These are phyloP conservation scores for Cryptosporidium muris DNA, from an alignment of 169 alveolate genomes.

Conservation along the genomic window DNA sequence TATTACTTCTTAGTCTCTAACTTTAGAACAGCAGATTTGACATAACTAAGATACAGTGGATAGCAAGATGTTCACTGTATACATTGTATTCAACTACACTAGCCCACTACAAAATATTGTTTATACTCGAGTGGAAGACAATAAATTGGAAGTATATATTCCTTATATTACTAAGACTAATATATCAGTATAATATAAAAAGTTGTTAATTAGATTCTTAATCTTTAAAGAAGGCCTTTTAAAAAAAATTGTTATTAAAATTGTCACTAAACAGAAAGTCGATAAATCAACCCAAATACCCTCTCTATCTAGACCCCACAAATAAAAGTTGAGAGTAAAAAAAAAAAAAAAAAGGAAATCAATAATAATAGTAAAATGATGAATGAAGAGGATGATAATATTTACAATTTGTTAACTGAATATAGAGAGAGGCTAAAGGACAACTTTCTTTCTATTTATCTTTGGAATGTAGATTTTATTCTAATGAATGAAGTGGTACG, in stretches of 20 bases:
- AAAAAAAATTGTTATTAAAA: background rate
- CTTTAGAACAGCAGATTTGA: too few species aligned
- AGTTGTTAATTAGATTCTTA: background rate
- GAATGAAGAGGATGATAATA: constrained; percentile 8
- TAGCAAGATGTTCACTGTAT: too few species aligned
- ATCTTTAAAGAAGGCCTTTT: background rate
- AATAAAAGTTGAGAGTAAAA: background rate
- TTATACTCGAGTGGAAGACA: too few species aligned
- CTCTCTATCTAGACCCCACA: constrained; percentile 63
- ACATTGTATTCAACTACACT: too few species aligned
- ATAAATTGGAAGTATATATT: background rate
- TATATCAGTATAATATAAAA: background rate
- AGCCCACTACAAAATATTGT: too few species aligned
- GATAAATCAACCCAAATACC: background rate
- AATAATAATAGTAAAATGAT: background rate
- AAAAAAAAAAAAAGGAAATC: background rate
- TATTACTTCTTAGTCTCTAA: too few species aligned
- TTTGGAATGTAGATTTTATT: constrained; percentile 46
- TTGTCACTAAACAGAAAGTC: background rate
- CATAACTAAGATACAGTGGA: too few species aligned
- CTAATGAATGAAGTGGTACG: constrained; percentile 67
- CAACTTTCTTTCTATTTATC: constrained; percentile 16
- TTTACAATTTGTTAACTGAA: background rate
- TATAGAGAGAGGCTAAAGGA: constrained; percentile 2
- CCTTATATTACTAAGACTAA: background rate